Evolutionary conservation across 495 filamentous ascomycete genomes (phyloP).

Genomic region (Aspergillus asperescens): DNA sequence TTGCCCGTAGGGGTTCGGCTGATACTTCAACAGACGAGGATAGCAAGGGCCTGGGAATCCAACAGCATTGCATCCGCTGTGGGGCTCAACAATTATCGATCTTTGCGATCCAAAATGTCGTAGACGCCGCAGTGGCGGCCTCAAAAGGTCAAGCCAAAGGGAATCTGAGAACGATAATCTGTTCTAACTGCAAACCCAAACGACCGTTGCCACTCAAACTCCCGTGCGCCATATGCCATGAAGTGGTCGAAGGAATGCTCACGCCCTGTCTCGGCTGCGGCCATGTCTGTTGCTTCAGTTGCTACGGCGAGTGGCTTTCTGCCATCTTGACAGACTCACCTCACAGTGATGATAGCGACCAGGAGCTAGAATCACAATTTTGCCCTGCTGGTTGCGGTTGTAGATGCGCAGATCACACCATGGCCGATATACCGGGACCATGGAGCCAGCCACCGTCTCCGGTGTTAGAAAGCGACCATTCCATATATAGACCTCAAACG

Average conservation of each 20-base stretch:
- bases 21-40: constrained; percentile 1
- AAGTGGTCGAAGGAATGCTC: constrained; percentile 44
- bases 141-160: constrained; percentile 22
- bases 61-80: constrained; percentile 43
- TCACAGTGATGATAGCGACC: constrained; percentile 1
- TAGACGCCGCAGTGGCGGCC: constrained; percentile 19
- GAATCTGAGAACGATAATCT: constrained; percentile 19
- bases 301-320: constrained; percentile 41
- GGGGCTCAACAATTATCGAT: constrained; percentile 40
- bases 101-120: constrained; percentile 25
- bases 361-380: constrained; percentile 20
- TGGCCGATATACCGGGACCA: constrained; percentile 26
- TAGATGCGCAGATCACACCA: constrained; percentile 41
- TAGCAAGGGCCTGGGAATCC: constrained; percentile 35
- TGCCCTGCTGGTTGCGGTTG: constrained; percentile 50
- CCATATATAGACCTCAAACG: constrained; percentile 20
- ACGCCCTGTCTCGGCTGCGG: constrained; percentile 50
- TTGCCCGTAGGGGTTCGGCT: constrained; percentile 11
- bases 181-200: constrained; percentile 35
- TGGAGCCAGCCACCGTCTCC: constrained; percentile 18
- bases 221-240: constrained; percentile 45
- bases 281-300: constrained; percentile 48
- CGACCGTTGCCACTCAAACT: constrained; percentile 36
- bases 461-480: constrained; percentile 22
- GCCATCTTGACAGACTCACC: constrained; percentile 9